phyloP scores from a whole-genome alignment of 495 filamentous ascomycete species.

The Penicillium desertorum region DNA sequence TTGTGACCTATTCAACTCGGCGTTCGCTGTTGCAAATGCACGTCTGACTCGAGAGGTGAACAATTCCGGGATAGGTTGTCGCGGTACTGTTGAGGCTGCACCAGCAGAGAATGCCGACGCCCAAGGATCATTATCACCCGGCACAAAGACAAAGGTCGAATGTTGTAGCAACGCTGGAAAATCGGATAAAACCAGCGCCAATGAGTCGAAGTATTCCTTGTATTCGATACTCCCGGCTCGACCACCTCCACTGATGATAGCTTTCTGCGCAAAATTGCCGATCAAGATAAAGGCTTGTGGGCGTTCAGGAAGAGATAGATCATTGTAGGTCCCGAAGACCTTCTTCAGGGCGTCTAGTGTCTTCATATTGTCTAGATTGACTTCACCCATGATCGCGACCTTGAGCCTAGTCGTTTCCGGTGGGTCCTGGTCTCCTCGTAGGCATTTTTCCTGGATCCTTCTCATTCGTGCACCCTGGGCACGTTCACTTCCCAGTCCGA shows the following conservation, averaged over 20 bases:
- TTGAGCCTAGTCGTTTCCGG: conserved; percentile 44
- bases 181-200: conserved; percentile 80
- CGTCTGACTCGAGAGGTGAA: conserved; percentile 83
- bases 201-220: conserved; percentile 87
- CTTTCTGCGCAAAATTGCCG: conserved; percentile 78
- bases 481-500: conserved; percentile 87
- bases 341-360: conserved; percentile 75
- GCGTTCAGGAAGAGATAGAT: conserved; percentile 45
- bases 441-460: conserved; percentile 57
- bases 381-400: conserved; percentile 73
- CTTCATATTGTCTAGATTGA: conserved; percentile 78
- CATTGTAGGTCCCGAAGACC: conserved; percentile 67
- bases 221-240: conserved; percentile 81
- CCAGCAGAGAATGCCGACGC: conserved; percentile 80
- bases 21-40: conserved; percentile 73
- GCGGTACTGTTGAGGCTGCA: conserved; percentile 71
- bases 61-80: conserved; percentile 72
- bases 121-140: conserved; percentile 96
- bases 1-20: conserved; percentile 52
- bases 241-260: conserved; percentile 63
- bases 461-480: conserved; percentile 81
- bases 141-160: conserved; percentile 86
- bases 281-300: conserved; percentile 78
- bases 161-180: conserved; percentile 77
- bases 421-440: conserved; percentile 26